phyloP scores from a whole-genome alignment of 2,329 filamentous ascomycete genomes.

The Aspergillus quadrilineatus region DNA sequence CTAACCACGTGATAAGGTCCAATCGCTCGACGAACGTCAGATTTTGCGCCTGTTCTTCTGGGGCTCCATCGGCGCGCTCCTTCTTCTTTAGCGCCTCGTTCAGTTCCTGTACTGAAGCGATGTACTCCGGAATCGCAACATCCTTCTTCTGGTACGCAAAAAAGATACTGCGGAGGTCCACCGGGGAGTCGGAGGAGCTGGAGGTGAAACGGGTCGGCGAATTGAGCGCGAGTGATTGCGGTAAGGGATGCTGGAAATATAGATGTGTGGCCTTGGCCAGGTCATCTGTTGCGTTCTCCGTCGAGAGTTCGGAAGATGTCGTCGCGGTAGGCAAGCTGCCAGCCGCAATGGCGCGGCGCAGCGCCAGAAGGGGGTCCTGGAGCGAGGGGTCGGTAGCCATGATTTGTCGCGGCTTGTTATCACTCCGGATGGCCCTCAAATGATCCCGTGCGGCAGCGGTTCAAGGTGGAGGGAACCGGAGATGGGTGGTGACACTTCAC shows the following conservation, averaged over 20 bases:
- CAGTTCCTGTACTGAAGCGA: conserved; percentile 74
- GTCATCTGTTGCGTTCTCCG: conserved; percentile 59
- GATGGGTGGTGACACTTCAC: background rate
- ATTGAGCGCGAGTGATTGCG: conserved; percentile 66
- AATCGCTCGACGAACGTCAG: conserved; percentile 87
- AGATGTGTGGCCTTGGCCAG: conserved; percentile 77
- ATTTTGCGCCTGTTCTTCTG: conserved; percentile 71
- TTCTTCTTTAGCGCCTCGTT: conserved; percentile 67
- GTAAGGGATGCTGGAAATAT: conserved; percentile 64
- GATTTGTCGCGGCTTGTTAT: background rate
- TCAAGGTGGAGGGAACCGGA: background rate
- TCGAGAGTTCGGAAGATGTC: conserved; percentile 62
- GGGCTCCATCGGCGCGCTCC: conserved; percentile 28
- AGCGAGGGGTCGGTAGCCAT: conserved; percentile 56
- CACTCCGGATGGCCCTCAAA: background rate
- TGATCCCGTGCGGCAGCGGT: background rate
- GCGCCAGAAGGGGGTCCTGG: conserved; percentile 75
- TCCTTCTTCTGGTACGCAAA: conserved; percentile 96
- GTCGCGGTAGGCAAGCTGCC: conserved; percentile 70
- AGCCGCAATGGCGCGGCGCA: conserved; percentile 78
- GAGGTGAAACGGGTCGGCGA: conserved; percentile 83
- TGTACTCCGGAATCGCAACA: conserved; percentile 85
- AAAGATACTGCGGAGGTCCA: conserved; percentile 91
- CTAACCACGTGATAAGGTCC: conserved; percentile 90
- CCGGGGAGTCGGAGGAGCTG: conserved; percentile 61